Percentiles rank a stretch among this genome's conserved stretches.
These are phyloP conservation scores for Colletotrichum echinochloae DNA, from an alignment of 2,329 filamentous ascomycete genomes.

Conservation along the genomic window DNA sequence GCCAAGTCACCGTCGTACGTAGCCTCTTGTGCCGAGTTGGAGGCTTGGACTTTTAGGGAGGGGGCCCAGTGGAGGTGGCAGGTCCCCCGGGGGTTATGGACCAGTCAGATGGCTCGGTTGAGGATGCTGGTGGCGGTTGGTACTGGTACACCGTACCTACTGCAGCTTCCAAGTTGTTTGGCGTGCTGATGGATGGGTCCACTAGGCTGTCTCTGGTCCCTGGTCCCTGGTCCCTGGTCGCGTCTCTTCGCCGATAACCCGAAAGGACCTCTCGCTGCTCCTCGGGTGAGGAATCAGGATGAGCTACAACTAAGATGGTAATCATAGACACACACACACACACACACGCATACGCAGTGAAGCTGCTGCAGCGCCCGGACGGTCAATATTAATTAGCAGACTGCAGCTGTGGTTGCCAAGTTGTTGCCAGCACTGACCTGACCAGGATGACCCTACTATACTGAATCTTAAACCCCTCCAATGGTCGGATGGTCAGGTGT, in stretches of 20 bases:
- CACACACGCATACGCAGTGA: no score
- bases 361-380: background rate
- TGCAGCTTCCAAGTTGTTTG: constrained; percentile 4
- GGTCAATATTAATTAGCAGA: no score
- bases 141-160: background rate
- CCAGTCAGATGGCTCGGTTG: constrained; percentile 23
- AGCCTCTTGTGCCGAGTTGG: constrained; percentile 40
- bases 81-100: constrained; percentile 12
- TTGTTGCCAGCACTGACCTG: background rate
- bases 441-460: background rate
- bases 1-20: constrained; percentile 38
- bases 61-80: constrained; percentile 10
- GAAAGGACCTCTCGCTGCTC: constrained; percentile 9
- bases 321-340: no score
- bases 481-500: constrained; percentile 6
- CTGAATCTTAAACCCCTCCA: background rate
- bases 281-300: background rate
- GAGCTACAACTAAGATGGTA: background rate
- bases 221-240: background rate
- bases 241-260: background rate
- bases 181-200: background rate
- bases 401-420: background rate
- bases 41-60: constrained; percentile 36
- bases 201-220: background rate
- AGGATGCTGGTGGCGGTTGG: background rate